Percentiles rank a stretch among this genome's conserved stretches.
phyloP scores from a whole-genome alignment of 2,329 filamentous ascomycete species.

The Epichloe aotearoae region DNA sequence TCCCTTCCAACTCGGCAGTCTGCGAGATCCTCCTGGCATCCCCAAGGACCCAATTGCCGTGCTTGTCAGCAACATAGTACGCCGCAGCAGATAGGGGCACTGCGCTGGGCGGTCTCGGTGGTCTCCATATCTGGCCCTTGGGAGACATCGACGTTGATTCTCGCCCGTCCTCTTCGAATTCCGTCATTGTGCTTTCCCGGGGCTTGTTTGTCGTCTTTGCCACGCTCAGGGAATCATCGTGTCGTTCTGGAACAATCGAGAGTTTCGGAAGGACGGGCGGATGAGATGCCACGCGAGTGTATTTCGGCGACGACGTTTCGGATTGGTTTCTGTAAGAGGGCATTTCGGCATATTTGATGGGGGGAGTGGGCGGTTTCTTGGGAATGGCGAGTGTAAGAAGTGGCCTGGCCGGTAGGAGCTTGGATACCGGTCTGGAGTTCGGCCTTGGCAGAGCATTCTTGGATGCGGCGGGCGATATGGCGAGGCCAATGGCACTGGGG shows the following conservation, averaged over 20 bases:
- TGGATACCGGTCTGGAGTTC: conserved; percentile 24
- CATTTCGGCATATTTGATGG: background rate
- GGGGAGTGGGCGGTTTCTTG: conserved; percentile 1
- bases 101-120: conserved; percentile 35
- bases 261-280: conserved; percentile 16
- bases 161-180: conserved; percentile 39
- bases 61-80: conserved; percentile 37
- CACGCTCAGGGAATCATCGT: background rate
- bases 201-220: conserved; percentile 6
- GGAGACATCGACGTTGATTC: conserved; percentile 17
- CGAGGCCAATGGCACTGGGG: conserved; percentile 29
- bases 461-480: conserved; percentile 23
- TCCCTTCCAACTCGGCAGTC: conserved; percentile 14
- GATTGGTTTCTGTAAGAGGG: background rate
- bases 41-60: conserved; percentile 40
- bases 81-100: conserved; percentile 32
- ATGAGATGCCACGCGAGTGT: conserved; percentile 7
- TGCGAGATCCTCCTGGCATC: conserved; percentile 20
- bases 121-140: conserved; percentile 35
- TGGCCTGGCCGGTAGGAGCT: conserved; percentile 33
- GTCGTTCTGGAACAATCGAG: conserved; percentile 12
- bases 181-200: conserved; percentile 33
- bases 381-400: conserved; percentile 19
- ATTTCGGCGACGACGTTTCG: conserved; percentile 6
- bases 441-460: conserved; percentile 12